phyloP scores from a whole-genome alignment of 75 land plant genomes.

The Pseudotsuga menziesii region DNA sequence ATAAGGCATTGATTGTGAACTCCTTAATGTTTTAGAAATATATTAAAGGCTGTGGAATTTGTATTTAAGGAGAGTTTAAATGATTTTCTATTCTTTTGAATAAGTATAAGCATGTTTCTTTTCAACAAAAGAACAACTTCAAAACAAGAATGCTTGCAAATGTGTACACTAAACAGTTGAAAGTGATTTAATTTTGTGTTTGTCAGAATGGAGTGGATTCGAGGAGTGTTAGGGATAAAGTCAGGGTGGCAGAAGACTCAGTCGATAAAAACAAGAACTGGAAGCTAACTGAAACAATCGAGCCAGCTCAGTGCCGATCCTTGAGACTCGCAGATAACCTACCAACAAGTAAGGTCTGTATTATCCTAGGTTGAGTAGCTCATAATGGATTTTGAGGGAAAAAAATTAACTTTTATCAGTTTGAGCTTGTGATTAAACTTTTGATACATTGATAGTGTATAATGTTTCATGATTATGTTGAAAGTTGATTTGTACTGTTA shows the following conservation, averaged over 20 bases:
- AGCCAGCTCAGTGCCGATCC: constrained; percentile 71
- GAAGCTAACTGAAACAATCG: constrained; percentile 79
- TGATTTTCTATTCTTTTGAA: background rate
- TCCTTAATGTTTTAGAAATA: background rate
- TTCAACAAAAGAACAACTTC: background rate
- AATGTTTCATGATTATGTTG: background rate
- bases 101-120: background rate
- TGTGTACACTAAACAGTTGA: background rate
- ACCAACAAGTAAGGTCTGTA: constrained; percentile 55
- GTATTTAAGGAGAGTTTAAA: background rate
- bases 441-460: background rate
- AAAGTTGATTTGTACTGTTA: no score
- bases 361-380: background rate
- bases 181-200: background rate
- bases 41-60: background rate
- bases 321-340: constrained; percentile 66
- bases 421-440: background rate
- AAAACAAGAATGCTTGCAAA: background rate
- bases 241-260: constrained; percentile 51
- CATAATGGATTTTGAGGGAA: background rate
- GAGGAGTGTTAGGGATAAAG: constrained; percentile 53
- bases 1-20: background rate
- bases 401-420: background rate
- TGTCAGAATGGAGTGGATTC: constrained; percentile 56
- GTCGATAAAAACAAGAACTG: constrained; percentile 68